Evolutionary conservation across 176 grass and related monocot species (phyloP), one percentile per base, ranked within the genome.

Genomic region (Thalia dealbata): DNA sequence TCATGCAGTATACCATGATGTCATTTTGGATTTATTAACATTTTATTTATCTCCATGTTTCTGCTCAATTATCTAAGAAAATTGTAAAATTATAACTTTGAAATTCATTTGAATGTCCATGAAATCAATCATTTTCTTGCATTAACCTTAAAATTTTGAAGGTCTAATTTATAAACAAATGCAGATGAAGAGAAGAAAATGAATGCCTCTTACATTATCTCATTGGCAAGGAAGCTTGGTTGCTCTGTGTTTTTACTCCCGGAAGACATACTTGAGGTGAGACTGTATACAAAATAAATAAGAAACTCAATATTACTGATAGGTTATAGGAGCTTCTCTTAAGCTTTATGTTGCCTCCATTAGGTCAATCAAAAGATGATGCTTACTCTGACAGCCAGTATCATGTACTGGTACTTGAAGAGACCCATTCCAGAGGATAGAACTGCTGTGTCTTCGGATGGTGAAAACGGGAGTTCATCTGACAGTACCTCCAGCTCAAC

Each of bases 311-410:
- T 26, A 21, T 14, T 14, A 26, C 22, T 52, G 50, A 26, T 63
- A 35, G 19, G 18, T 52, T 41, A 26, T 63, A 46, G 62, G 66
- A 29, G 82, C 43, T 69, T 73, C 32, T 48, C 41, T 15, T 74
- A 50, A 70, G 26, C 23, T 70, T 78, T 27, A 51, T 41, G 43
- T 67, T 69, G 21, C 77, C 66, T 74, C 38, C 16, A 15, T 74
- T 65, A 97, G 95, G 95, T 97, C 63, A 97, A 92, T 79, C 95
- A 97, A 83, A 97, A 97, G 72, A 97, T 92, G 95, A 88, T 91
- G 64, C 78, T 97, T 54, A 91, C 95, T 24, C 81, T 97, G 74
- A 92, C 87, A 48, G 95, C 95, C 70, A 97, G 87, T 76, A 92
- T 97, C 65, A 97, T 97, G 95, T 88, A 92, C 73, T 97, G 95